phyloP scores from a whole-genome alignment of 2,329 filamentous ascomycete species.

The Stagonosporopsis vannaccii region DNA sequence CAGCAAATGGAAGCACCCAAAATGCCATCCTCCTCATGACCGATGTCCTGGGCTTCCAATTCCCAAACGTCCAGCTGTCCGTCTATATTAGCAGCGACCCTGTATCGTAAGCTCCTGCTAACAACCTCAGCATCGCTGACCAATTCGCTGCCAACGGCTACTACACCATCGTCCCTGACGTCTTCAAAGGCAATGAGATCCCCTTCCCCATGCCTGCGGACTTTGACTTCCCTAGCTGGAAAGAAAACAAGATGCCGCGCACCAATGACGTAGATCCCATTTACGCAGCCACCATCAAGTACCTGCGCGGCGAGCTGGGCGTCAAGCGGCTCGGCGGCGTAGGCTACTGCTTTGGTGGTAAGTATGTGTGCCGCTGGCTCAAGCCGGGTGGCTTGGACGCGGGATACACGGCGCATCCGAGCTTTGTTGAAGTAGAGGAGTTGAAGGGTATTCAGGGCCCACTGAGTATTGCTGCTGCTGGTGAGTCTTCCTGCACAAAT shows the following conservation, averaged over 20 bases:
- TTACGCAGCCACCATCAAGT: conserved; percentile 62
- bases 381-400: conserved; percentile 69
- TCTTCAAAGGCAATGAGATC: conserved; percentile 72
- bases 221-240: conserved; percentile 60
- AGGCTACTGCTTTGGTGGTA: conserved; percentile 77
- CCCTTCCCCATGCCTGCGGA: conserved; percentile 60
- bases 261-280: conserved; percentile 60
- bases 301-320: conserved; percentile 61
- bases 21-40: conserved; percentile 62
- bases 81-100: too few relatives aligned
- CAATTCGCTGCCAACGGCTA: conserved; percentile 78
- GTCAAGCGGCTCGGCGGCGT: conserved; percentile 68
- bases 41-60: conserved; percentile 66
- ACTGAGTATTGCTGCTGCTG: conserved; percentile 67
- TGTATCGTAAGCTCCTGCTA: too few relatives aligned
- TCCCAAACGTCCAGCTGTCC: conserved; percentile 58
- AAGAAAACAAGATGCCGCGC: conserved; percentile 51
- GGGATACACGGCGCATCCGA: conserved; percentile 79
- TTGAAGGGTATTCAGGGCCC: conserved; percentile 64
- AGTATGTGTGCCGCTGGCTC: conserved; percentile 69
- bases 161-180: conserved; percentile 71
- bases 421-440: conserved; percentile 71
- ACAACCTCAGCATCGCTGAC: conserved; percentile 66
- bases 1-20: conserved; percentile 60
- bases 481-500: neutral